Base-by-base conservation (phyloP, 2,329 filamentous ascomycete genomes). In the Neonectria ditissima region DNA sequence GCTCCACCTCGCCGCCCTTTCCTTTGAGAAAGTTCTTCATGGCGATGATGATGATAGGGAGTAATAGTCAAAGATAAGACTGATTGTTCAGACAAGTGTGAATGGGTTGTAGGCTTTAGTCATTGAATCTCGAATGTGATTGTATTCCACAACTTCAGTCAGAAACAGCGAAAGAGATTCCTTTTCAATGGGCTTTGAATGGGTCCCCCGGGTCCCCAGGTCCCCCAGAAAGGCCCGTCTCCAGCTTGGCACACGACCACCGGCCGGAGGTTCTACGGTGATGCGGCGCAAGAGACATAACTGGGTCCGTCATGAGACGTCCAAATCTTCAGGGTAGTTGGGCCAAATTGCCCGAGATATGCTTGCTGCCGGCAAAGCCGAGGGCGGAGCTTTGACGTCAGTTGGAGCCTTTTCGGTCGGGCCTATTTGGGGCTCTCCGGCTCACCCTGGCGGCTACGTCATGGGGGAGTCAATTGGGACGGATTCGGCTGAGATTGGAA, bases 1-100 rank as follows among this genome's bases (percentile, higher is more conserved):
- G 59, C 32, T 73, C 71, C 55, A 72, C 63, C 48, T 69, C 65
- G 20, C 47, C 62, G n/a, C 47, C 62, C 48, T 73, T 56, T 22
- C 63, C 63, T 13, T 73, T 55, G 18, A 34, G 45, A 41, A 18
- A 18, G 14, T 62, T 30, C 26, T 59, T 63, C 30, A 51, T 41
- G 59, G 57, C 58, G 20, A 28, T 62, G 32, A 39, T 41, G 20
- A 54, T 30, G 41, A 53, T 55, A 62, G 6, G 24, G 26, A n/a
- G n/a, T n/a, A n/a, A n/a, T n/a, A n/a, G n/a, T n/a, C 20, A 39
- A 32, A 47, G 62, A 55, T 56, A 47, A 53, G 24, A 28, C 13
- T 39, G 37, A 10, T 39, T 56, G 47, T 39, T 37, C 14, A 24
- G 43, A 32, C 28, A 32, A 9, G 18, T 20, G 16, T 48, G 47